Conservation (phyloP, 805 yeast genomes). For the Yarrowia deformans region DNA sequence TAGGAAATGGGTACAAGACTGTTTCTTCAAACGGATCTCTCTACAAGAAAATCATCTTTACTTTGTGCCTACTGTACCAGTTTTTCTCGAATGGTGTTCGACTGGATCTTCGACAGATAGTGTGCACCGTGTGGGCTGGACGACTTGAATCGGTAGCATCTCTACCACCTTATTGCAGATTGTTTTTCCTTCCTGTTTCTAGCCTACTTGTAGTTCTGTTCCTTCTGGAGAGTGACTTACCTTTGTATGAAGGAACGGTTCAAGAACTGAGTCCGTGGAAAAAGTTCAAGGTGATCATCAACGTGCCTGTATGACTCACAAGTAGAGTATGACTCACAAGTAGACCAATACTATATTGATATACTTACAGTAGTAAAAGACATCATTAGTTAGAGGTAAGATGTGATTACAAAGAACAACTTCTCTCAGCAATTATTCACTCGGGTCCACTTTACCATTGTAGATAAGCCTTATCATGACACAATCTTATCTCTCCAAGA, state of each 20-base stretch:
- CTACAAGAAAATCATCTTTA: constrained; percentile 62
- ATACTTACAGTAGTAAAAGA: constrained; percentile 10
- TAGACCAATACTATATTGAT: not conserved
- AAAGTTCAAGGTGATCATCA: constrained; percentile 53
- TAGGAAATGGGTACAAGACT: constrained; percentile 60
- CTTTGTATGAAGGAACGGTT: constrained; percentile 54
- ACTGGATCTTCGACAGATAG: constrained; percentile 55
- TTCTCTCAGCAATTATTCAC: too few relatives aligned
- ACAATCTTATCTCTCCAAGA: too few relatives aligned
- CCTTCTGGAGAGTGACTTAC: constrained; percentile 67
- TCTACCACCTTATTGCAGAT: constrained; percentile 60
- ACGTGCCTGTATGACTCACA: constrained; percentile 43
- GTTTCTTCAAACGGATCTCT: constrained; percentile 69
- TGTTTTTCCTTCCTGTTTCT: constrained; percentile 67
- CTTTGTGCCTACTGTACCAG: constrained; percentile 66
- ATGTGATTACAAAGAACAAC: too few relatives aligned
- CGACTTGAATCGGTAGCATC: constrained; percentile 58
- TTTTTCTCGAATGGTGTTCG: constrained; percentile 62
- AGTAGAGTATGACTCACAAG: too few relatives aligned
- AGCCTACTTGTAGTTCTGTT: constrained; percentile 73
- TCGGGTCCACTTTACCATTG: too few relatives aligned
- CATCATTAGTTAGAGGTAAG: not conserved
- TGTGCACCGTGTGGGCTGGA: constrained; percentile 61
- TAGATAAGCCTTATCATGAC: too few relatives aligned
- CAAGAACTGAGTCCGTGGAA: constrained; percentile 48